Evolutionary conservation across 2,329 filamentous ascomycete genomes (phyloP).

Genomic region (Colletotrichum horii): DNA sequence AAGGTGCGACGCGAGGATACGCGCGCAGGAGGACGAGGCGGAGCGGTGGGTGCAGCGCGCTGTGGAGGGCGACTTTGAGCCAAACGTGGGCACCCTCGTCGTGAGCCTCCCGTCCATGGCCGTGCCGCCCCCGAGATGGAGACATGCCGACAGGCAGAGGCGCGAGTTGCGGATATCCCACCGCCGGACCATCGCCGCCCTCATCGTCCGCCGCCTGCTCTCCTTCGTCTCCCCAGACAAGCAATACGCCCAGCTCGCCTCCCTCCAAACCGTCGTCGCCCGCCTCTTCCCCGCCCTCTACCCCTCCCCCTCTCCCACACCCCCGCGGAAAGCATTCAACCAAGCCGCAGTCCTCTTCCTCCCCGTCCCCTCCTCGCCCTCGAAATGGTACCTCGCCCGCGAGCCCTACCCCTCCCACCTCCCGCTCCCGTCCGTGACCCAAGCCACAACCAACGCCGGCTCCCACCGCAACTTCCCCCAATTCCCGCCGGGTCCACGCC

Average conservation of each 20-base stretch:
- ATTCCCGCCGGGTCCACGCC: not conserved
- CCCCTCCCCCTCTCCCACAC: not conserved
- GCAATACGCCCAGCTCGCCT: slow-evolving; percentile 44
- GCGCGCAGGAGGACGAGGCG: slow-evolving; percentile 55
- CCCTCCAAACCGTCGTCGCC: slow-evolving; percentile 50
- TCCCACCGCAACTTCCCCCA: not conserved
- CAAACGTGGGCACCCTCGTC: slow-evolving; percentile 52
- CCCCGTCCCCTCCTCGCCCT: slow-evolving; percentile 35
- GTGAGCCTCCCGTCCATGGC: slow-evolving; percentile 48
- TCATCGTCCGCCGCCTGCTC: slow-evolving; percentile 53
- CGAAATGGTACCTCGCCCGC: slow-evolving; percentile 51
- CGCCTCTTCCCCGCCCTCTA: slow-evolving; percentile 53
- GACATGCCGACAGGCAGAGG: slow-evolving; percentile 7
- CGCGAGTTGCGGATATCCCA: slow-evolving; percentile 35
- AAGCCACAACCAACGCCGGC: not conserved
- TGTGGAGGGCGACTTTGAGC: slow-evolving; percentile 52
- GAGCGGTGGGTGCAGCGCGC: slow-evolving; percentile 55
- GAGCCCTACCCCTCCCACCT: slow-evolving; percentile 48
- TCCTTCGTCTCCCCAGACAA: slow-evolving; percentile 55
- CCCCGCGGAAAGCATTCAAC: slow-evolving; percentile 44
- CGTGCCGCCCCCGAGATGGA: slow-evolving; percentile 24
- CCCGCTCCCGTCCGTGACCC: slow-evolving; percentile 31
- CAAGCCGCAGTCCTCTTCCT: slow-evolving; percentile 43
- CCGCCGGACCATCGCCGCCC: slow-evolving; percentile 48
- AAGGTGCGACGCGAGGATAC: slow-evolving; percentile 50